Percentiles rank a stretch among this genome's conserved stretches.
Conservation (phyloP, 1,284 basidiomycete genomes). For the Volvariella volvacea region DNA sequence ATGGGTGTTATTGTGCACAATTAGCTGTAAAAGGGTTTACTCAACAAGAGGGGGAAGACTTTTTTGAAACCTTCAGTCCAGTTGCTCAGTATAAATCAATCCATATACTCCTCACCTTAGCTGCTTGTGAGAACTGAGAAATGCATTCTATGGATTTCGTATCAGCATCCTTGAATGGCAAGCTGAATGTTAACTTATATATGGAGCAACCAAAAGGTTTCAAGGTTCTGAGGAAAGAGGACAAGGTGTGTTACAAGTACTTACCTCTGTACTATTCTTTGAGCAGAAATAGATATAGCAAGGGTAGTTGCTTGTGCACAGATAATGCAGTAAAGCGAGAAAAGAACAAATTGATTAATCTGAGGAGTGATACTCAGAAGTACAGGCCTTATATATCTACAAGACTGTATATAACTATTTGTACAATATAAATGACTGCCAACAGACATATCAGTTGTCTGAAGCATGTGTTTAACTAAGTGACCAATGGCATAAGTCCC, state of each 20-base stretch:
- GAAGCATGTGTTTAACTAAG: too few species aligned
- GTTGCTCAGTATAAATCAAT: conserved; percentile 20
- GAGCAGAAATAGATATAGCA: too few species aligned
- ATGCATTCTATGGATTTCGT: conserved; percentile 23
- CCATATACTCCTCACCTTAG: conserved; percentile 18
- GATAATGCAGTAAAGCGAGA: too few species aligned
- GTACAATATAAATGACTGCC: too few species aligned
- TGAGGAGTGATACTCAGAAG: too few species aligned
- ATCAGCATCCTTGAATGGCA: conserved; percentile 20
- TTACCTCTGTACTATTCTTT: too few species aligned
- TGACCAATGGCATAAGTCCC: too few species aligned
- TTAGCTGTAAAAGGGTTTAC: conserved; percentile 8
- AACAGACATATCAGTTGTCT: too few species aligned
- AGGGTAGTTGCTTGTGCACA: too few species aligned
- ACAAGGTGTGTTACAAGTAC: conserved; percentile 6
- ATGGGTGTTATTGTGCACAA: conserved; percentile 10
- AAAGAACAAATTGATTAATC: too few species aligned
- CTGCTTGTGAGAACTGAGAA: conserved; percentile 14
- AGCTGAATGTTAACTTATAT: conserved; percentile 13
- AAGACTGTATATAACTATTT: too few species aligned
- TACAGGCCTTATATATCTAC: too few species aligned
- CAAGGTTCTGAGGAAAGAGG: not conserved
- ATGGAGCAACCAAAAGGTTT: conserved; percentile 17
- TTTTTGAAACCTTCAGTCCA: conserved; percentile 24
- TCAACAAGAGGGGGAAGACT: conserved; percentile 14